These are phyloP conservation scores for Coemansia sp. DNA, from an alignment of 192 early-diverging fungal genomes.

Conservation along the genomic window DNA sequence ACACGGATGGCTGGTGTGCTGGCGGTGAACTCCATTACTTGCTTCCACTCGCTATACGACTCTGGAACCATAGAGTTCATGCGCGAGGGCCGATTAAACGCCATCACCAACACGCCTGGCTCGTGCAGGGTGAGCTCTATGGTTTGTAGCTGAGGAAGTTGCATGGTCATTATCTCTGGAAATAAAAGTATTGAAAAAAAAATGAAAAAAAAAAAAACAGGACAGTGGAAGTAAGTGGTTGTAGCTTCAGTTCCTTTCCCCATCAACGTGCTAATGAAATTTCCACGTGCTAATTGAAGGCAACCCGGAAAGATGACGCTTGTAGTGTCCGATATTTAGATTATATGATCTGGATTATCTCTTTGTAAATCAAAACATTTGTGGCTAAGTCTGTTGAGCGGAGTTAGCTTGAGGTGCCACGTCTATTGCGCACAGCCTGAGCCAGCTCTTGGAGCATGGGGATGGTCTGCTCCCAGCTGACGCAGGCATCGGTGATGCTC, in stretches of 20 bases:
- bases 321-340: not conserved
- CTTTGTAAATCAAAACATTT: not conserved
- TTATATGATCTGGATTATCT: slow-evolving; percentile 1
- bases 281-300: not conserved
- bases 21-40: slow-evolving; percentile 60
- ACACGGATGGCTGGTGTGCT: slow-evolving; percentile 56
- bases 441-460: slow-evolving; percentile 77
- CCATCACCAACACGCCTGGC: slow-evolving; percentile 64
- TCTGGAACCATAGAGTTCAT: slow-evolving; percentile 63
- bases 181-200: not conserved
- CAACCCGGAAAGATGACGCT: not conserved
- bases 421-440: slow-evolving; percentile 70
- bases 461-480: slow-evolving; percentile 82
- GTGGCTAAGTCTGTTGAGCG: not conserved
- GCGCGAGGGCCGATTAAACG: slow-evolving; percentile 63
- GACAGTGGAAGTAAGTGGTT: not conserved
- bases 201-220: not conserved
- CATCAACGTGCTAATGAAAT: not conserved
- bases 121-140: slow-evolving; percentile 25
- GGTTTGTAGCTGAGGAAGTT: slow-evolving; percentile 7
- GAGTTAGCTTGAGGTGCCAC: slow-evolving; percentile 19
- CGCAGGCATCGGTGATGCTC: slow-evolving; percentile 93
- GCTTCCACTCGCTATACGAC: slow-evolving; percentile 63
- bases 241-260: not conserved
- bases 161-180: not conserved